phyloP scores from a whole-genome alignment of 805 yeast species.

The Metschnikowia kunwiensis region DNA sequence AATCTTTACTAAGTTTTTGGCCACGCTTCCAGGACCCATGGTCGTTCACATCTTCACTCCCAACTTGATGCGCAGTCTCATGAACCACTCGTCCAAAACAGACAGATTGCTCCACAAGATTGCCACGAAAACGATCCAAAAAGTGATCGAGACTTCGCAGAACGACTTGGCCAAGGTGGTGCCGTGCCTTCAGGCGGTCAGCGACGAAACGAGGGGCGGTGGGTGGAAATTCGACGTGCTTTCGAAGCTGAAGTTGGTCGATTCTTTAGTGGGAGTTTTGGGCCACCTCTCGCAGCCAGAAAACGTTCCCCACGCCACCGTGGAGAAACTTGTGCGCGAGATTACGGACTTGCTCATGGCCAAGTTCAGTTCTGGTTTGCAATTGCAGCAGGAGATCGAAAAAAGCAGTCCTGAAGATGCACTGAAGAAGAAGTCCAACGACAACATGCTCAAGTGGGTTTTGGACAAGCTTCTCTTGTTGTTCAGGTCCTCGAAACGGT shows the following conservation, averaged over 20 bases:
- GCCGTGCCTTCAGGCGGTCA: slow-evolving; percentile 24
- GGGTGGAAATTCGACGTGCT: slow-evolving; percentile 70
- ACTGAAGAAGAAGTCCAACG: slow-evolving; percentile 24
- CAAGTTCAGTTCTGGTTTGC: slow-evolving; percentile 24
- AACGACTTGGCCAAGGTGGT: slow-evolving; percentile 40
- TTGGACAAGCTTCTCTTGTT: slow-evolving; percentile 56
- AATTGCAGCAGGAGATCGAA: slow-evolving; percentile 16
- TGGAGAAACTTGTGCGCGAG: slow-evolving; percentile 19
- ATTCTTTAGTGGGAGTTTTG: slow-evolving; percentile 30
- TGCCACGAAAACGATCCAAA: slow-evolving; percentile 50
- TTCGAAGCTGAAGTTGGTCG: slow-evolving; percentile 69
- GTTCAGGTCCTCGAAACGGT: slow-evolving; percentile 44
- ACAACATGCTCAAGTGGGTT: slow-evolving; percentile 50
- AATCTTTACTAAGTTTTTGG: slow-evolving; percentile 53
- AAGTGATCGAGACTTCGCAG: slow-evolving; percentile 39
- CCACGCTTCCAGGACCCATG: slow-evolving; percentile 16
- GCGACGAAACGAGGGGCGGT: slow-evolving; percentile 41
- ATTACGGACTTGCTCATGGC: slow-evolving; percentile 24
- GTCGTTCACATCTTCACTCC: slow-evolving; percentile 46
- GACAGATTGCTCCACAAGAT: slow-evolving; percentile 66
- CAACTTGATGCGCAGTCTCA: slow-evolving; percentile 67
- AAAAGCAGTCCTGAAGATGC: slow-evolving; percentile 10
- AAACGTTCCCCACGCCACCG: slow-evolving; percentile 10
- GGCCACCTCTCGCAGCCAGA: slow-evolving; percentile 18
- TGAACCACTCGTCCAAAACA: slow-evolving; percentile 69